These are phyloP conservation scores for Leucocoprinus birnbaumii DNA, from an alignment of 768 basidiomycete species.

Conservation along the genomic window DNA sequence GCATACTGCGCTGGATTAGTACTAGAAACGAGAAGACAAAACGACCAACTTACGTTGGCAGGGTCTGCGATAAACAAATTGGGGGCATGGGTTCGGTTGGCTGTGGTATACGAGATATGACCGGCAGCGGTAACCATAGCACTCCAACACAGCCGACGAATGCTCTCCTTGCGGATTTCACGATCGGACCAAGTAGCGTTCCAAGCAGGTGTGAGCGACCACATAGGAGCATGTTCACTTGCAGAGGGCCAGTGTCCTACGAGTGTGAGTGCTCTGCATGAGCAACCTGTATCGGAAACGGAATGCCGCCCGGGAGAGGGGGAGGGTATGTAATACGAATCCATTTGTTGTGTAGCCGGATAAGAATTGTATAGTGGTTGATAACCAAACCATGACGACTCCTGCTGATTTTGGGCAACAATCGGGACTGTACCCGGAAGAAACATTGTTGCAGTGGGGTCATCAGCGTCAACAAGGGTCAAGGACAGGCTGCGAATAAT, in stretches of 20 bases:
- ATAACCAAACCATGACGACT: conserved; percentile 18
- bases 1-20: conserved; percentile 45
- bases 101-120: conserved; percentile 57
- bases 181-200: conserved; percentile 50
- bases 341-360: not conserved
- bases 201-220: conserved; percentile 68
- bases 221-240: conserved; percentile 53
- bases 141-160: conserved; percentile 74
- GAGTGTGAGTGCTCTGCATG: conserved; percentile 49
- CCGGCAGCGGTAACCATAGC: conserved; percentile 61
- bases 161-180: conserved; percentile 70
- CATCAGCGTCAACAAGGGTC: conserved; percentile 54
- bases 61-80: conserved; percentile 62
- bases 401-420: conserved; percentile 21
- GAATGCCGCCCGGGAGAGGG: conserved; percentile 7
- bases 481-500: conserved; percentile 62
- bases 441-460: conserved; percentile 51
- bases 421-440: conserved; percentile 46
- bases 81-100: conserved; percentile 33
- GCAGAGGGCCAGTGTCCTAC: conserved; percentile 48
- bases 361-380: conserved; percentile 10
- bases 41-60: conserved; percentile 52
- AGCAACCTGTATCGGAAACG: conserved; percentile 31
- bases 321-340: conserved; percentile 3
- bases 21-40: conserved; percentile 7